Percentiles rank a stretch among this genome's conserved stretches.
Conservation (phyloP, 495 filamentous ascomycete genomes). For the Lasiosphaeriaceae sp. region DNA sequence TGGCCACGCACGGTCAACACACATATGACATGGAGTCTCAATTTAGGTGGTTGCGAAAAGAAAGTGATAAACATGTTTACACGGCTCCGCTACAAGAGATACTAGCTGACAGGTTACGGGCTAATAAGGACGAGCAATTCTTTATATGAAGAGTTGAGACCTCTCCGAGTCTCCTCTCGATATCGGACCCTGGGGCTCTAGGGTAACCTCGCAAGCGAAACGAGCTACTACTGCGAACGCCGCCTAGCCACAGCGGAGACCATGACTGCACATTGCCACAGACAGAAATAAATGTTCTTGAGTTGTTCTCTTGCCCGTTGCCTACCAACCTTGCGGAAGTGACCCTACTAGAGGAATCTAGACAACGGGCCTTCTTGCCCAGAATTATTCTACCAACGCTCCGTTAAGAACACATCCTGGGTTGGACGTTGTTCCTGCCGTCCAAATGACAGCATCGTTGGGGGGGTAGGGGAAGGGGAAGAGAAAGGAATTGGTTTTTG, state of each 20-base stretch:
- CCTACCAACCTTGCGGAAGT: constrained; percentile 50
- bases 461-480: constrained; percentile 14
- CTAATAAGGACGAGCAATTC: no score
- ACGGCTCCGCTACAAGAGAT: no score
- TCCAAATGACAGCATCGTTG: constrained; percentile 50
- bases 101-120: no score
- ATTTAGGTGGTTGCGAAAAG: no score
- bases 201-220: no score
- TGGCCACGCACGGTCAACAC: no score
- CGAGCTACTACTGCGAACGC: no score
- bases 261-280: neutral
- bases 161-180: no score
- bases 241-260: neutral
- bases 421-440: constrained; percentile 45
- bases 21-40: no score
- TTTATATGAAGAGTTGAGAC: no score
- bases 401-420: constrained; percentile 51
- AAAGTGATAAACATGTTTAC: no score
- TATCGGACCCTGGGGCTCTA: no score
- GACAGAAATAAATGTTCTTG: constrained; percentile 38
- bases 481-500: neutral
- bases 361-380: constrained; percentile 66
- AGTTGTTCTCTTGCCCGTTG: constrained; percentile 68
- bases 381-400: constrained; percentile 57
- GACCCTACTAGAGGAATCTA: constrained; percentile 34